Percentiles rank a stretch among this genome's conserved stretches.
Evolutionary conservation across 2,329 filamentous ascomycete species (phyloP).

Genomic region (Aspergillus novoparasiticus): DNA sequence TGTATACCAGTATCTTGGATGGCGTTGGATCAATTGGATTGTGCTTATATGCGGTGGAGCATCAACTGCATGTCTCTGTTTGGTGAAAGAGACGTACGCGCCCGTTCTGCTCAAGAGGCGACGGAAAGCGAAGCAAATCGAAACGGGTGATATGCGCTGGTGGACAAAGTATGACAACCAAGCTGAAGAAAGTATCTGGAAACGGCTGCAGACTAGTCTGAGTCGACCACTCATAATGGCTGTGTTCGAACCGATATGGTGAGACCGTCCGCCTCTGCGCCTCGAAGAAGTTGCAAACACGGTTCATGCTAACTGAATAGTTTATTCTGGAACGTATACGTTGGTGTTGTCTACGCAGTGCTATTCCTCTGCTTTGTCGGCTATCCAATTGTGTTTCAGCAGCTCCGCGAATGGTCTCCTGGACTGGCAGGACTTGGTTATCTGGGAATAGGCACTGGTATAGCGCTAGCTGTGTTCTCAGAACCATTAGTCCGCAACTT

Average conservation of each 20-base stretch:
- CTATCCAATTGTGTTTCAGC: constrained; percentile 74
- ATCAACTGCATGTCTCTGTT: constrained; percentile 59
- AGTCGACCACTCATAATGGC: constrained; percentile 68
- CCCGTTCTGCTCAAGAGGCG: constrained; percentile 66
- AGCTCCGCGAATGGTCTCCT: constrained; percentile 69
- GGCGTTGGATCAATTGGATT: constrained; percentile 81
- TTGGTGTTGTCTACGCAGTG: constrained; percentile 75
- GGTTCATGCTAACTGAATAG: constrained; percentile 25
- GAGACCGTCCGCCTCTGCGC: constrained; percentile 14
- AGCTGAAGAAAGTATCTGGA: constrained; percentile 48
- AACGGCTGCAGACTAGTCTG: constrained; percentile 67
- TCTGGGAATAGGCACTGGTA: constrained; percentile 56
- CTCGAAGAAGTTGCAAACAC: not conserved
- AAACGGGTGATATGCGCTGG: constrained; percentile 66
- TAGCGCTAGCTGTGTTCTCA: constrained; percentile 49
- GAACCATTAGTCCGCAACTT: constrained; percentile 65
- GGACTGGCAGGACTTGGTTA: constrained; percentile 72
- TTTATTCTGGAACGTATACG: constrained; percentile 66
- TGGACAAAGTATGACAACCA: constrained; percentile 73
- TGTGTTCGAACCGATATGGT: constrained; percentile 73
- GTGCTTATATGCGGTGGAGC: constrained; percentile 68
- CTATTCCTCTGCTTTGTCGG: constrained; percentile 82
- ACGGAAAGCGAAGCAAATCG: constrained; percentile 59
- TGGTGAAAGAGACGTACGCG: constrained; percentile 71
- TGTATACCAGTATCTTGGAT: constrained; percentile 57